phyloP scores from a whole-genome alignment of 78 protist genomes.

The Speleostelium caveatum region DNA sequence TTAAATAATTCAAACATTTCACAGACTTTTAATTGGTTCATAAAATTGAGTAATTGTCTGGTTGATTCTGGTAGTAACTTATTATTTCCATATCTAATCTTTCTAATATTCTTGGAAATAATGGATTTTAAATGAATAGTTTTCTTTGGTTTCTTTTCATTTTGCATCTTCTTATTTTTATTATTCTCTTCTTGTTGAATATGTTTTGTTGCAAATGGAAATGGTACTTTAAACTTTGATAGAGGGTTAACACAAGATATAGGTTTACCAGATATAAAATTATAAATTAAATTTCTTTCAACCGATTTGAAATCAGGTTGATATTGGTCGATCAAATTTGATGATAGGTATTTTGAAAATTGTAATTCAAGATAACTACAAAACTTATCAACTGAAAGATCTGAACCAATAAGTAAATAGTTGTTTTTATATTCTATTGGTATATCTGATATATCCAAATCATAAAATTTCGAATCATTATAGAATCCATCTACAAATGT shows the following conservation, averaged over 20 bases:
- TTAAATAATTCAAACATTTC: too few relatives aligned
- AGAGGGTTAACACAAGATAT: background rate
- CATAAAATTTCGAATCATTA: background rate
- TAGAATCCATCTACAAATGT: background rate
- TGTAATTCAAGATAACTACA: background rate
- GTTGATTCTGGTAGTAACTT: too few relatives aligned
- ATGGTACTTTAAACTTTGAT: background rate
- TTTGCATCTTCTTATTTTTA: too few relatives aligned
- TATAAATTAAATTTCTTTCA: too few relatives aligned
- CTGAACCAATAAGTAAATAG: conserved; percentile 1
- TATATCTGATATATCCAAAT: conserved; percentile 21
- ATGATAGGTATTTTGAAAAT: conserved; percentile 2
- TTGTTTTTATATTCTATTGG: background rate
- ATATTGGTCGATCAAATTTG: background rate
- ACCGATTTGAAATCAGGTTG: background rate
- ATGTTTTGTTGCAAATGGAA: background rate
- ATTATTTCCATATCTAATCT: too few relatives aligned
- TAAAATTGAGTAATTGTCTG: too few relatives aligned
- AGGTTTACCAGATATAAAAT: background rate
- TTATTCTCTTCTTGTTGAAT: background rate
- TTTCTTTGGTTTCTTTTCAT: too few relatives aligned
- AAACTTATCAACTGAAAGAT: background rate
- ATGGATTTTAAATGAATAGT: too few relatives aligned
- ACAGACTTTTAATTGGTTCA: too few relatives aligned
- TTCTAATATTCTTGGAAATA: too few relatives aligned